Base-by-base conservation (phyloP, 768 basidiomycete species). In the Agaricus sinodeliciosus region DNA sequence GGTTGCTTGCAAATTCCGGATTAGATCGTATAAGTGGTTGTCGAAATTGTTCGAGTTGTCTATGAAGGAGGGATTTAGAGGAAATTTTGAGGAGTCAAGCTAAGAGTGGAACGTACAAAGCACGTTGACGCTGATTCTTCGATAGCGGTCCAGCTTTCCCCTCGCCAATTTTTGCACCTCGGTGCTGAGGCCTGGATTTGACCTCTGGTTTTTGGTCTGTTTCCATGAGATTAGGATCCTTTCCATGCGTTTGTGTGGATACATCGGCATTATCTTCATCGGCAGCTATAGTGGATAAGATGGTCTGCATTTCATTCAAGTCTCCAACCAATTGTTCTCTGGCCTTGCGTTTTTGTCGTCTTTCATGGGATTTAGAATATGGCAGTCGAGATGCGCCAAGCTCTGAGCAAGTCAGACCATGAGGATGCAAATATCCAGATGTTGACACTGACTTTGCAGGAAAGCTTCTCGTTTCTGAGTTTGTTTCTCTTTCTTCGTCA, bases 301-400 rank as follows among this genome's bases (percentile, higher is more conserved):
- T 84, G 6, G 66, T 67, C 54, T 78, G 72, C 40, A 83, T 75
- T 26, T 77, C 76, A 34, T 69, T 65, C 49, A 82, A 63, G 1
- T 40, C 52, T 48, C 74, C 73, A 0, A 71, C 78, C 18, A 82
- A 58, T 59, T 84, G 76, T 61, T 84, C 82, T 50, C 75, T 82
- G 45, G 77, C 81, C 61, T 81, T 87, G 59, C 81, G 81, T 62
- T 87, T 89, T 61, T 84, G 60, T 27, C 88, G 80, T 19, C 87
- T 79, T 41, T 68, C 71, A 61, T 90, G 88, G 16, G 81, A 84
- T 65, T 83, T 90, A 0, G 88, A 90, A 62, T 85, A 82, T 16
- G 81, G 80, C 0, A 73, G 67, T 36, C 66, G 68, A 5, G 73
- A 70, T 3, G 72, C 65, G 54, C 76, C 79, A 42, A 90, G 66